phyloP scores from a whole-genome alignment of 1,139 yeast genomes.

The Petasospora fabianii region DNA sequence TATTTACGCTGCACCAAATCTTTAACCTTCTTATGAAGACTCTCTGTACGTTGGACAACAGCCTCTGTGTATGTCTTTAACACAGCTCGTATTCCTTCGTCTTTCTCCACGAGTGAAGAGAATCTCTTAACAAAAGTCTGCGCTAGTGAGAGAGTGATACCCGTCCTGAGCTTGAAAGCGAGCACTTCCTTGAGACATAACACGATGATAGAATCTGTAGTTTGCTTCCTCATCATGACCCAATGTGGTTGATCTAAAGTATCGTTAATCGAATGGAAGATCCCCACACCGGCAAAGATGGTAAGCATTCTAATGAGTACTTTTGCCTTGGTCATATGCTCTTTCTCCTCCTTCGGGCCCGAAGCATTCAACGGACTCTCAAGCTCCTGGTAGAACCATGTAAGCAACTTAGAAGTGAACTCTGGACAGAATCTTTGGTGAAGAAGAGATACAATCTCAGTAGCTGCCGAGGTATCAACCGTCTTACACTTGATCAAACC shows the following conservation, averaged over 20 bases:
- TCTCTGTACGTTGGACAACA: conserved; percentile 37
- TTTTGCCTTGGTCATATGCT: conserved; percentile 44
- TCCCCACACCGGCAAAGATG: conserved; percentile 63
- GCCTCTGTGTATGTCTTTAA: conserved; percentile 44
- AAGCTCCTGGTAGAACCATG: conserved; percentile 44
- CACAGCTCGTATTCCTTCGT: conserved; percentile 25
- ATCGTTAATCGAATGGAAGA: conserved; percentile 44
- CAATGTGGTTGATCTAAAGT: conserved; percentile 38
- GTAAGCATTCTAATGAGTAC: conserved; percentile 50
- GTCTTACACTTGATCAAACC: conserved; percentile 52
- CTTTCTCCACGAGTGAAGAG: conserved; percentile 29
- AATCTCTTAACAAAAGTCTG: conserved; percentile 52
- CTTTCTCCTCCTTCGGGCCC: conserved; percentile 43
- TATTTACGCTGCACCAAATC: conserved; percentile 41
- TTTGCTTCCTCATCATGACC: conserved; percentile 32
- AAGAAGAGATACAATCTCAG: conserved; percentile 65
- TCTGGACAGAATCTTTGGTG: conserved; percentile 66
- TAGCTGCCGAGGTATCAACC: conserved; percentile 61
- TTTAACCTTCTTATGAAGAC: conserved; percentile 35
- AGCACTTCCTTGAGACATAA: conserved; percentile 53
- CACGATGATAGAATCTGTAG: conserved; percentile 40
- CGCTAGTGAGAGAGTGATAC: conserved; percentile 45
- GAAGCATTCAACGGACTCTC: conserved; percentile 38
- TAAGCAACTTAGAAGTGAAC: conserved; percentile 53
- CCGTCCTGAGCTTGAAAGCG: conserved; percentile 45